Conservation (phyloP, 805 yeast species). For the Saturnispora quitensis region DNA sequence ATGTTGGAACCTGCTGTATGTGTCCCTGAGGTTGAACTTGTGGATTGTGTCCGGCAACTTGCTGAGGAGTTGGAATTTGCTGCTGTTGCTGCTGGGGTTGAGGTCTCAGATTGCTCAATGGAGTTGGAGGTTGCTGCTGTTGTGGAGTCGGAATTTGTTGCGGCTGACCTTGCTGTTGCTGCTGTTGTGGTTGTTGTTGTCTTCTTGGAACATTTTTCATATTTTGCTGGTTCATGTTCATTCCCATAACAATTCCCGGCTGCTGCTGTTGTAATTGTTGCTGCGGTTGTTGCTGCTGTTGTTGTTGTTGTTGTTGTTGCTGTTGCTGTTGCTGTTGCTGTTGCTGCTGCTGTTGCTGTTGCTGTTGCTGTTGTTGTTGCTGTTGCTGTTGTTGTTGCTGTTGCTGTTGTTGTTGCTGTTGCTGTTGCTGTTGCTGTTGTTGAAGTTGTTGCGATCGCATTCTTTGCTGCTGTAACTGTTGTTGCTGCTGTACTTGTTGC, state of each 20-base stretch:
- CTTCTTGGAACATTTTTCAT: conserved; percentile 1
- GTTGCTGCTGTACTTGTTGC: conserved; percentile 8
- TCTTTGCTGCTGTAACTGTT: conserved; percentile 8
- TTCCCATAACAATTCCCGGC: conserved; percentile 8
- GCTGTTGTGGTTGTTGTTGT: neutral
- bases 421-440: conserved; percentile 10
- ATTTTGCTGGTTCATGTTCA: conserved; percentile 3
- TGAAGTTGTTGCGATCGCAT: conserved; percentile 8
- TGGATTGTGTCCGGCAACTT: conserved; percentile 5
- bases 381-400: conserved; percentile 9
- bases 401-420: conserved; percentile 10
- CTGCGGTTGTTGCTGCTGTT: neutral
- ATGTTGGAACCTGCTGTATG: conserved; percentile 7
- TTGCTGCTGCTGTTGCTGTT: conserved; percentile 9
- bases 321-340: conserved; percentile 10
- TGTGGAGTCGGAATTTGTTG: conserved; percentile 11
- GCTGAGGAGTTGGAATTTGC: conserved; percentile 7
- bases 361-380: conserved; percentile 8
- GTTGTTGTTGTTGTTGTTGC: conserved; percentile 11
- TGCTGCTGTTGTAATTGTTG: conserved; percentile 8
- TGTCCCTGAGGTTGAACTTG: conserved; percentile 10
- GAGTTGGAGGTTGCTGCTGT: neutral
- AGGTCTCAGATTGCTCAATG: neutral
- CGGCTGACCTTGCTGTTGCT: conserved; percentile 13
- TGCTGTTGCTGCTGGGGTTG: conserved; percentile 13